A percentile compares a stretch with the other conserved stretches of the same genome.
phyloP scores from a whole-genome alignment of 495 filamentous ascomycete genomes.

The Aspergillus saccharolyticus region DNA sequence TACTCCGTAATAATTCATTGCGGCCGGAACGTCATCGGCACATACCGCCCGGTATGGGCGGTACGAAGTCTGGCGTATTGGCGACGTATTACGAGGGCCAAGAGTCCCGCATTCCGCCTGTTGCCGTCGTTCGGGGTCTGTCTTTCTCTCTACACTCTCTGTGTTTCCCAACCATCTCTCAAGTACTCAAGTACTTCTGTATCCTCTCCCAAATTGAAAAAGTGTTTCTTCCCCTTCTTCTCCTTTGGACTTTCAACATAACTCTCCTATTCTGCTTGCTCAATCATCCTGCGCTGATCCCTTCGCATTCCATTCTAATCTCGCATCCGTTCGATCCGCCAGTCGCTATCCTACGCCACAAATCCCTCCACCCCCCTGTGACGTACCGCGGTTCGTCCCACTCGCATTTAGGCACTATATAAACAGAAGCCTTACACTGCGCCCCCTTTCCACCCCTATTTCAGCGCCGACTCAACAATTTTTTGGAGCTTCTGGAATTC shows the following conservation, averaged over 20 bases:
- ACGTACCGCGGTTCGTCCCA: slow-evolving; percentile 13
- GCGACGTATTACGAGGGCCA: not conserved
- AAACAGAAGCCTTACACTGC: slow-evolving; percentile 1
- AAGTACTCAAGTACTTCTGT: too few species aligned
- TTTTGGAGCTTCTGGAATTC: not conserved
- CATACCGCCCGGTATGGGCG: not conserved
- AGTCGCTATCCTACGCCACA: not conserved
- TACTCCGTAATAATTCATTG: slow-evolving; percentile 11
- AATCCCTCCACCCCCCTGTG: not conserved
- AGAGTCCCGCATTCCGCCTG: slow-evolving; percentile 23
- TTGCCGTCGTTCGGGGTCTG: slow-evolving; percentile 13
- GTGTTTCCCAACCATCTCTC: too few species aligned
- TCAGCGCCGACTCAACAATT: not conserved
- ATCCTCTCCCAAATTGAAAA: not conserved
- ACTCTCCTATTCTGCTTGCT: not conserved
- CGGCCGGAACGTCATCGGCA: slow-evolving; percentile 28
- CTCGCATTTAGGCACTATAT: not conserved
- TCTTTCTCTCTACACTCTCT: too few species aligned
- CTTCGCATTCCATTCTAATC: not conserved
- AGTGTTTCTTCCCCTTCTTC: not conserved
- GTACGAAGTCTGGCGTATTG: not conserved
- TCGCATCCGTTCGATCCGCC: slow-evolving; percentile 1
- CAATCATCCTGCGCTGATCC: not conserved
- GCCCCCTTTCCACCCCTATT: not conserved
- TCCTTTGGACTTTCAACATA: not conserved